These are phyloP conservation scores for Serpula lacrymans DNA, from an alignment of 768 basidiomycete genomes.

Conservation along the genomic window DNA sequence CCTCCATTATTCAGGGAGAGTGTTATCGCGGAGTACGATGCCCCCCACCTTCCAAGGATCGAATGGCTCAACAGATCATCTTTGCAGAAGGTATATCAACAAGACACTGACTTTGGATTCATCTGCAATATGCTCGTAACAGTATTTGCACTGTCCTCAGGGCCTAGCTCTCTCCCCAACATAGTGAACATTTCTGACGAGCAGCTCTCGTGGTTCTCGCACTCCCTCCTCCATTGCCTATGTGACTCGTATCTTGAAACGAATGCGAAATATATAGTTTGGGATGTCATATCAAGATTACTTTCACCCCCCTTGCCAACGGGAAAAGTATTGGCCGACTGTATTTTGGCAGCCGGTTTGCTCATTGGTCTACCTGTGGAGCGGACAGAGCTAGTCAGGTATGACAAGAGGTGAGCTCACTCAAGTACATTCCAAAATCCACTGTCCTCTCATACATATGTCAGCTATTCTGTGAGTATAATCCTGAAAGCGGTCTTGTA, in stretches of 20 bases:
- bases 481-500: too few relatives aligned
- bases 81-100: constrained; percentile 4
- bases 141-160: constrained; percentile 1
- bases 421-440: too few relatives aligned
- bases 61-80: constrained; percentile 2
- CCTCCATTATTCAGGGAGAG: constrained; percentile 1
- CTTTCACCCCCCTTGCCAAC: constrained; percentile 4
- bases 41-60: constrained; percentile 4
- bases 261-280: not conserved
- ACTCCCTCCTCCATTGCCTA: constrained; percentile 5
- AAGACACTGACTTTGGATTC: constrained; percentile 6
- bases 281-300: constrained; percentile 5
- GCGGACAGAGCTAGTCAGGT: constrained; percentile 4
- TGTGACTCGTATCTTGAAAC: not conserved
- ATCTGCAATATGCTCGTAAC: constrained; percentile 5
- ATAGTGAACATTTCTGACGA: not conserved
- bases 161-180: not conserved
- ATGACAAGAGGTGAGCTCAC: constrained; percentile 8
- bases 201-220: constrained; percentile 8
- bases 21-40: constrained; percentile 3
- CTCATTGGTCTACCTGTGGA: constrained; percentile 7
- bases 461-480: too few relatives aligned
- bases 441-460: too few relatives aligned
- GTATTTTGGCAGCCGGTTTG: constrained; percentile 7
- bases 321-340: constrained; percentile 5